Evolutionary conservation across 176 grass and related monocot species (phyloP), one percentile per base, ranked within the genome.

Genomic region (Stipa capillata): DNA sequence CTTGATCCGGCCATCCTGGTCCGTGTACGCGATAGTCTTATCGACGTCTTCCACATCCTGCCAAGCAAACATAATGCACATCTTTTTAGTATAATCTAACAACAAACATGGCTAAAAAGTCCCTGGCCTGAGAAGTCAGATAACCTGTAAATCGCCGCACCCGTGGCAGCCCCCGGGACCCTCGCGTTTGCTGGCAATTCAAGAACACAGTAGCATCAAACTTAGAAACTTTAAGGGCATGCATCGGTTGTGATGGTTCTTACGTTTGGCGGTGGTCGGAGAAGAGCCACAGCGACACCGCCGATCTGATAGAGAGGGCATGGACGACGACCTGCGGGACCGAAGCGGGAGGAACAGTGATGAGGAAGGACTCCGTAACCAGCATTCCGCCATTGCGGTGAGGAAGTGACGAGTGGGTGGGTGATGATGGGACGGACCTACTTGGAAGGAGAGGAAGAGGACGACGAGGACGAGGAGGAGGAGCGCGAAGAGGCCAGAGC

Each of bases 1-100:
- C 81, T 85, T 86, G 61, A 97, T 85, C 56, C 65, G 70, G 59
- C 87, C 90, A 52, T 86, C 31, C 63, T 81, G 82, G 72, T 86
- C 75, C 0, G 78, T 97, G 79, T 90, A 97, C 0, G 82, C 89
- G 8, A 92, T 36, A 1, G 85, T 88, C 73, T 66, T 90, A 36
- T 78, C 78, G 25, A 71, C 66, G 7, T 35, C 59, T 10, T 53
- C 82, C 76, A 53, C 42, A 5, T 45, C 82, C 87, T 85, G 70
- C 34, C 28, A 72, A 48, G 17, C n/a, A 80, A 81, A 77, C 52
- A 72, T 5, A 4, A 34, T 14, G 67, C 35, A n/a, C n/a, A n/a
- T 9, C 58, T 55, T 43, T 43, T 7, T 66, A 56, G n/a, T n/a
- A n/a, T n/a, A n/a, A 42, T 18, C 17, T 45, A 36, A 7, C 8